Conservation (phyloP, 352 stramenopile genomes). For the Phytophthora colocasiae region DNA sequence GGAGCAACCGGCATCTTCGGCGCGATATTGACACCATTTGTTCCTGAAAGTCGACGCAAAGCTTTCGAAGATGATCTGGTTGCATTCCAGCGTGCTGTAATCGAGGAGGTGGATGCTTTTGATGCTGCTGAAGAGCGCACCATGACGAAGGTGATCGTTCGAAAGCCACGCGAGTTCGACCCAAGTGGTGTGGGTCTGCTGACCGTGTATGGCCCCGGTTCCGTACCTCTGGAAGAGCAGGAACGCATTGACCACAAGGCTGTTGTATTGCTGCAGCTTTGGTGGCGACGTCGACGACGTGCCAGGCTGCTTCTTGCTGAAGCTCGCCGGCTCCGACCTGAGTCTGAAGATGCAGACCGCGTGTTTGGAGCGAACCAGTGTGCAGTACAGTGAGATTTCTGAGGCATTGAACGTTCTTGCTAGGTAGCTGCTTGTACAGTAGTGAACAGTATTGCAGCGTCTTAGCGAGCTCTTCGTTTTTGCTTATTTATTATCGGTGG, state of each 20-base stretch:
- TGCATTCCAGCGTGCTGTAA: slow-evolving; percentile 87
- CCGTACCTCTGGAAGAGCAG: slow-evolving; percentile 90
- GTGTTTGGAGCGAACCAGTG: slow-evolving; percentile 36
- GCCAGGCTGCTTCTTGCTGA: slow-evolving; percentile 68
- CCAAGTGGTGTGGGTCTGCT: slow-evolving; percentile 74
- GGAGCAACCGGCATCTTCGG: slow-evolving; percentile 78
- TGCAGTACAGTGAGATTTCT: slow-evolving; percentile 38
- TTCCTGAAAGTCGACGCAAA: slow-evolving; percentile 77
- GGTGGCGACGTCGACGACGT: slow-evolving; percentile 80
- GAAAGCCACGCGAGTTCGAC: slow-evolving; percentile 87
- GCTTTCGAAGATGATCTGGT: slow-evolving; percentile 87
- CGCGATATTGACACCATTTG: slow-evolving; percentile 72
- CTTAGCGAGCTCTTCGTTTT: slow-evolving; percentile 20
- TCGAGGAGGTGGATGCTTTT: slow-evolving; percentile 89
- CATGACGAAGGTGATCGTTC: slow-evolving; percentile 89
- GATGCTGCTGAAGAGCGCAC: slow-evolving; percentile 87
- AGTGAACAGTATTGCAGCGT: slow-evolving; percentile 31
- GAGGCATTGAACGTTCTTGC: slow-evolving; percentile 9
- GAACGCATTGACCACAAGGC: slow-evolving; percentile 86
- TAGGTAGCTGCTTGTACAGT: slow-evolving; percentile 36
- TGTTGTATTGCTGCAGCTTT: slow-evolving; percentile 81
- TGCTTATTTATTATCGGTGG: slow-evolving; percentile 38
- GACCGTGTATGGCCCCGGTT: slow-evolving; percentile 84
- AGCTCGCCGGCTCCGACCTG: slow-evolving; percentile 66
- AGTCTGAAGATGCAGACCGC: slow-evolving; percentile 36